Base-by-base conservation (phyloP, 139 green algal genomes). In the Yamagishiella unicocca region DNA sequence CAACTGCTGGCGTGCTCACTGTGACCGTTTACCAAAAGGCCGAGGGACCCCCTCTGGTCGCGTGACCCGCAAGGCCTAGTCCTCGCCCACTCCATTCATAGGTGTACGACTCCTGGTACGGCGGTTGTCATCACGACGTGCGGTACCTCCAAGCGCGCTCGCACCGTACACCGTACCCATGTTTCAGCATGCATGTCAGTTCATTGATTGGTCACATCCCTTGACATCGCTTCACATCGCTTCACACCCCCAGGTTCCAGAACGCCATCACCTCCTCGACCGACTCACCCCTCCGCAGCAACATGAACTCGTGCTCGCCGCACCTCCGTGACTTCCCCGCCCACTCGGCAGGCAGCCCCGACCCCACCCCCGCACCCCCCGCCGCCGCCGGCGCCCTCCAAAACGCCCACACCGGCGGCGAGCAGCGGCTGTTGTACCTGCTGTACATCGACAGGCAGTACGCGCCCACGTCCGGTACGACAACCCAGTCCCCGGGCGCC, bases 381-480 rank as follows among this genome's bases (percentile, higher is more conserved):
- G 3, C 21, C 10, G 62, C 38, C 62, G 10, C 21, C n/a, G 19
- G 29, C 31, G 62, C 61, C 27, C 24, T 33, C n/a, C 83, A 29
- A n/a, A 85, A 90, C 9, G 74, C 89, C 55, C 84, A 89, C 37
- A 90, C 85, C n/a, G 81, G 38, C 21, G 89, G 89, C 31, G 80
- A 87, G 64, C 85, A 89, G 35, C 89, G 80, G 80, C 85, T 90
- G 74, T 90, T 92, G 82, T 92, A 92, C 72, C 84, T 87, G 53
- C 45, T 85, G 75, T 85, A 90, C 89, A 92, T 92, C n/a, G 75
- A 88, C 35, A 92, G 76, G 21, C 75, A 88, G 76, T 92, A 92
- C 1, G 89, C 89, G 10, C 89, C 89, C 4, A 64, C 38, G 35
- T 92, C 89, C 4, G 73, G 74, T 40, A 90, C 89, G 53, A 90